phyloP scores from a whole-genome alignment of 2,329 filamentous ascomycete species.

The Pseudogymnoascus sp. region DNA sequence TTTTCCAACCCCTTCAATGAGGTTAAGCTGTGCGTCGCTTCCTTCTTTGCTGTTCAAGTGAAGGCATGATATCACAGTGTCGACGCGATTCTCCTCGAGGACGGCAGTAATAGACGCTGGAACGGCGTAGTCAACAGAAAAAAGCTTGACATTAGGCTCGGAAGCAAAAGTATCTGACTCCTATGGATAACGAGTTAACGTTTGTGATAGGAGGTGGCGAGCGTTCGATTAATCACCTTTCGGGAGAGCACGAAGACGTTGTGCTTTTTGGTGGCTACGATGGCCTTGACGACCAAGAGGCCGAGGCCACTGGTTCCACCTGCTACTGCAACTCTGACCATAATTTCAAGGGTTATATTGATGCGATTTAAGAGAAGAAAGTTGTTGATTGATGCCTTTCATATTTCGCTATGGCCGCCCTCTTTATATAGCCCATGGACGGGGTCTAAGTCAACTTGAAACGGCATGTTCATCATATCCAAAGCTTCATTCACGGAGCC shows the following conservation, averaged over 20 bases:
- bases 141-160: constrained; percentile 8
- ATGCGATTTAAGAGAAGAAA: background rate
- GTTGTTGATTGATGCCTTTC: background rate
- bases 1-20: constrained; percentile 30
- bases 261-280: constrained; percentile 23
- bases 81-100: constrained; percentile 18
- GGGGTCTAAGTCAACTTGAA: background rate
- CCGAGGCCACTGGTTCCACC: constrained; percentile 26
- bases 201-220: too few species aligned
- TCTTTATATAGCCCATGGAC: background rate
- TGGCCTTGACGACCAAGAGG: constrained; percentile 22
- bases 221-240: constrained; percentile 17
- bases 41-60: constrained; percentile 27
- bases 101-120: constrained; percentile 4
- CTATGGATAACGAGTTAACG: background rate
- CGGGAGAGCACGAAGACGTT: constrained; percentile 26
- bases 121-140: constrained; percentile 13
- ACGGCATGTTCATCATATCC: background rate
- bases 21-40: constrained; percentile 27
- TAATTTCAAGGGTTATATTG: constrained; percentile 14
- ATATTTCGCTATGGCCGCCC: background rate
- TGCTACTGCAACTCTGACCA: constrained; percentile 25
- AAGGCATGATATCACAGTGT: constrained; percentile 31
- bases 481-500: background rate
- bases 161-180: background rate